Conservation (phyloP, 2,329 filamentous ascomycete genomes). For the Colletotrichum spinosum region DNA sequence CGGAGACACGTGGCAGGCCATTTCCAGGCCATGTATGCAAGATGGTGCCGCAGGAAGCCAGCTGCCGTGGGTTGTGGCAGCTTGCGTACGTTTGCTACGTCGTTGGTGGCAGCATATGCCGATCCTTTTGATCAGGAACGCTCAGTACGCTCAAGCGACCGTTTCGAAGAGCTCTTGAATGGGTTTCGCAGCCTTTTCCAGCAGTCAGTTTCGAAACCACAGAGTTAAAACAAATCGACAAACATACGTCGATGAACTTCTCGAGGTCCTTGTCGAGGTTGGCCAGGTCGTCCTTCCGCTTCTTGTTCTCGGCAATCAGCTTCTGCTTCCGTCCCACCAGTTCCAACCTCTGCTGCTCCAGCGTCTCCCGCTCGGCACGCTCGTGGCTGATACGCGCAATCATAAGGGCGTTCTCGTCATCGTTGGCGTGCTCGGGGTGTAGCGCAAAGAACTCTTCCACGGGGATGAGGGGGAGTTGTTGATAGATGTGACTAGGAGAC, state of each 20-base stretch:
- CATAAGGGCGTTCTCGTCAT: conserved; percentile 85
- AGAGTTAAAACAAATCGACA: neutral
- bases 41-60: too few relatives aligned
- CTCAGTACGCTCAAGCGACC: conserved; percentile 57
- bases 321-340: conserved; percentile 75
- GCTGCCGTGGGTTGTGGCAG: too few relatives aligned
- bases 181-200: conserved; percentile 80
- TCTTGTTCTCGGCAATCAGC: conserved; percentile 81
- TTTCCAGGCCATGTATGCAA: too few relatives aligned
- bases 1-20: too few relatives aligned
- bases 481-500: conserved; percentile 80
- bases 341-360: conserved; percentile 87
- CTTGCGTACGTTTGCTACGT: too few relatives aligned
- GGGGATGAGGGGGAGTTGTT: conserved; percentile 85
- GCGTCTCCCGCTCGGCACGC: conserved; percentile 81
- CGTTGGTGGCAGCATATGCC: too few relatives aligned
- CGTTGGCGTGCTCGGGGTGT: conserved; percentile 79
- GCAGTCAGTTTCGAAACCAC: conserved; percentile 37
- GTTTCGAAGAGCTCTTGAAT: conserved; percentile 90
- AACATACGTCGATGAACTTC: conserved; percentile 87
- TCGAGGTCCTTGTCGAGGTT: conserved; percentile 93
- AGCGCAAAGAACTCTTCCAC: conserved; percentile 82
- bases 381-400: conserved; percentile 93
- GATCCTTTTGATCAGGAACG: neutral
- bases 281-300: conserved; percentile 90